Evolutionary conservation across 225 moss, liverwort and hornwort genomes (phyloP).

Genomic region (Antitrichia curtipendula): DNA sequence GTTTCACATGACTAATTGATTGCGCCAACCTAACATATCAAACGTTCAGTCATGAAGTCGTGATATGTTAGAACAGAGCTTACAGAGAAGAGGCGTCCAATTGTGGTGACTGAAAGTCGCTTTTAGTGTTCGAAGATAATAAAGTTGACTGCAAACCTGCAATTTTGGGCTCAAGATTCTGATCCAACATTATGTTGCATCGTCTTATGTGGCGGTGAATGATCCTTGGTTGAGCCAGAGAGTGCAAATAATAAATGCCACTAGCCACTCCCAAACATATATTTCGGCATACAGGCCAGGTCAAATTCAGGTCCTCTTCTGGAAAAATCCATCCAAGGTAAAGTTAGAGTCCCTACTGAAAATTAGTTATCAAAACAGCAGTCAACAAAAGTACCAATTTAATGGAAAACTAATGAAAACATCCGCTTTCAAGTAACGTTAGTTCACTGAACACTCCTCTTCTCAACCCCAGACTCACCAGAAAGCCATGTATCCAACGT

Average conservation of each 20-base stretch:
- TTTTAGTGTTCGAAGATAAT: background rate
- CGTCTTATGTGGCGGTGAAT: slow-evolving; percentile 39
- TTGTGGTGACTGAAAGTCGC: too few species aligned
- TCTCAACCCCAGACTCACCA: background rate
- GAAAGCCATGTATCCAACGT: background rate
- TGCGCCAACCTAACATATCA: background rate
- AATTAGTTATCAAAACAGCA: background rate
- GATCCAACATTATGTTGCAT: slow-evolving; percentile 21
- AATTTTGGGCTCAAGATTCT: slow-evolving; percentile 47
- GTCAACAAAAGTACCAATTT: background rate
- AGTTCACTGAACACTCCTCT: background rate
- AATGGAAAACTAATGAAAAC: background rate
- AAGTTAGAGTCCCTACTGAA: background rate
- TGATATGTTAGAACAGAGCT: background rate
- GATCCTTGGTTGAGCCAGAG: background rate
- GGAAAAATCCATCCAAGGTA: background rate
- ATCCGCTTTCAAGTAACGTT: too few species aligned
- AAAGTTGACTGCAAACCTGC: slow-evolving; percentile 39
- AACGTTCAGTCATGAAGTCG: background rate
- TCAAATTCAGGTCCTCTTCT: background rate
- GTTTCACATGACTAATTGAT: too few species aligned
- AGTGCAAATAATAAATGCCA: background rate
- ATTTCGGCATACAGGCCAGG: slow-evolving; percentile 11
- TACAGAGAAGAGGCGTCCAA: background rate
- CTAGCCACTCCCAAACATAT: background rate